Evolutionary conservation across 805 yeast species (phyloP), one percentile per base, ranked within the genome.

Genomic region (Lipomyces orientalis): DNA sequence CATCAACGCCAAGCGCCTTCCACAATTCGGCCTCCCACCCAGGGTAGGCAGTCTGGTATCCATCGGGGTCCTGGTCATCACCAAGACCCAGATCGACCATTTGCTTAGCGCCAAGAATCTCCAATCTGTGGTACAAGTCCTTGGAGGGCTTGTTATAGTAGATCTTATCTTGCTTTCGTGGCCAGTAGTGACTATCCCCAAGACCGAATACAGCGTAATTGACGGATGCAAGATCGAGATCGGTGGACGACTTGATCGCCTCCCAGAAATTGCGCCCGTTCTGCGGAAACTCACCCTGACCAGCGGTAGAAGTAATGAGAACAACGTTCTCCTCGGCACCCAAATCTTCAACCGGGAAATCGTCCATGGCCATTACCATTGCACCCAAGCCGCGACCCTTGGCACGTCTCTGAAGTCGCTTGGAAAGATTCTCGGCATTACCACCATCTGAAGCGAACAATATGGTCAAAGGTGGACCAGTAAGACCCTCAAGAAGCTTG

Each of bases 31-130:
- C 85, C 79, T 91, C 94, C 97, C 98, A 94, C 56, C 81, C 88
- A 67, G 88, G 87, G 78, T 89, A 94, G n/a, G 95, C 97, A 34
- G 98, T 93, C 73, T 88, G 88, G 80, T 84, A 93, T 25, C 98
- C 98, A 81, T 94, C 98, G 29, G 97, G 97, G 77, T 91, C 98
- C 81, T 94, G 98, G 77, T 94, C 98, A 79, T 94, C 98, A 80
- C 98, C 98, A 59, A 91, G 82, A 22, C 97, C 98, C 57, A 93
- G 79, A 2, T 90, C 90, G 65, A 87, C 85, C 64, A 94, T 80
- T 67, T 86, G 87, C 68, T 84, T 86, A 68, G 90, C 97, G 55
- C 97, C 95, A 67, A 91, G 83, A 66, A 89, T 81, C 70, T 80
- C 81, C 70, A 94, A 80, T 70, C 89, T 87, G 70, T 85, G 85